Base-by-base conservation (phyloP, 2,329 filamentous ascomycete genomes). In the Clarireedia sp. region DNA sequence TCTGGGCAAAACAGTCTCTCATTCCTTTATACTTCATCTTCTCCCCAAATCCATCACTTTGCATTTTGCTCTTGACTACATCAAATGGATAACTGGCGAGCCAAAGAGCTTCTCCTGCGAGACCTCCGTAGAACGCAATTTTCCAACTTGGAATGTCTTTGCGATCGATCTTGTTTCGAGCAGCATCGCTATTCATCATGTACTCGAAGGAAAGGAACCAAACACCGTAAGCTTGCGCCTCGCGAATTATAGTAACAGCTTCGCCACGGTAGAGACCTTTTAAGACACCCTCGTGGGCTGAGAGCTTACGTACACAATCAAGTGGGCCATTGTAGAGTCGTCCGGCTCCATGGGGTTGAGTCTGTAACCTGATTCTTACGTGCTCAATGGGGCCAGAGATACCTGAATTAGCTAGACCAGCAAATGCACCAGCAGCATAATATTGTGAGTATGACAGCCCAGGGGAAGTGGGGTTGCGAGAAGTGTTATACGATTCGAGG, bases 31-130 rank as follows among this genome's bases (percentile, higher is more conserved):
- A 99, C 69, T 79, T 79, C 75, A 85, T 83, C 60, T 80, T 74
- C 48, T 70, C 59, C 4, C 89, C 90, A 69, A 96, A 94, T 0
- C 89, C 91, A 73, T 99, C 94, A 57, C 87, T 96, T 80, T 99
- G 94, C 92, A 97, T 96, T 82, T 96, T 97, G 74, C 90, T 96
- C 87, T 99, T 99, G 73, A 99, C 74, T 26, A 99, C 92, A 73
- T 99, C 94, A 62, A 99, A 87, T 21, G 94, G 94, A 74, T 99
- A 99, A 68, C 90, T 95, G 37, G 80, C 80, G 54, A 99, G 76
- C 94, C 94, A 99, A 56, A 99, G 80, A 51, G 85, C 89, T 78
- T 99, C 94, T 64, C 94, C 94, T 0, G 94, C 94, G 41, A 99
- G 72, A 45, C 94, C 94, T 61, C 94, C 94, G 70, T 97, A 99